Conservation (phyloP, 495 filamentous ascomycete species). For the Xeromyces bisporus region DNA sequence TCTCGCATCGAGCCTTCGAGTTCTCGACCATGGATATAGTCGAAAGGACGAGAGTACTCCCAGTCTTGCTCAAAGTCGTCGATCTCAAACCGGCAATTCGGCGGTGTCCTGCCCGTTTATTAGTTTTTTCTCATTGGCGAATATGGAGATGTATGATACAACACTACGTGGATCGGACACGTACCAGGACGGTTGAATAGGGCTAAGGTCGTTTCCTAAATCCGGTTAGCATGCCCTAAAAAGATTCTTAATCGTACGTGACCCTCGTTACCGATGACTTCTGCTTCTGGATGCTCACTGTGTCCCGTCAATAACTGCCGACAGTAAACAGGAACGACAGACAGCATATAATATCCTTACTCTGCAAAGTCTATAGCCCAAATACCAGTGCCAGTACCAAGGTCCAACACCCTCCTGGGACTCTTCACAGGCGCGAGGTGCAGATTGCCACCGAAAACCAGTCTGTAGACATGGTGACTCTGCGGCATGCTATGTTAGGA, state of each 20-base stretch:
- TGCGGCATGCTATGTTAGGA: neutral
- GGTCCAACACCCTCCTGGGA: conserved; percentile 39
- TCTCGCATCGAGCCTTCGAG: conserved; percentile 25
- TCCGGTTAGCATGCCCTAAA: too few species aligned
- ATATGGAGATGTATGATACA: too few species aligned
- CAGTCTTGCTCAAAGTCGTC: conserved; percentile 46
- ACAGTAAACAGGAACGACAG: conserved; percentile 13
- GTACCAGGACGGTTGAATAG: conserved; percentile 38
- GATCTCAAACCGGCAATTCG: conserved; percentile 45
- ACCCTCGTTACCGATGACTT: conserved; percentile 15
- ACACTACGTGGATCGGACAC: too few species aligned
- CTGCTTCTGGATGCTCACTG: conserved; percentile 31
- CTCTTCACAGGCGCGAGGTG: conserved; percentile 35
- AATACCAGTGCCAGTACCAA: conserved; percentile 50
- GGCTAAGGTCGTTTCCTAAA: conserved; percentile 40
- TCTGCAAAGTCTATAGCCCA: conserved; percentile 45
- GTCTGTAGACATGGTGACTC: conserved; percentile 26
- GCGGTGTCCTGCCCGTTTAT: conserved; percentile 33
- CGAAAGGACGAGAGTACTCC: conserved; percentile 37
- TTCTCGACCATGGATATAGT: conserved; percentile 42
- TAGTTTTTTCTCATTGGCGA: neutral
- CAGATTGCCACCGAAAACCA: conserved; percentile 29
- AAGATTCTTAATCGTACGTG: neutral
- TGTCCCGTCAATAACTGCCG: conserved; percentile 26
- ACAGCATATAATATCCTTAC: conserved; percentile 23